These are phyloP conservation scores for Chaetomium strumarium DNA, from an alignment of 2,329 filamentous ascomycete genomes.

Conservation along the genomic window DNA sequence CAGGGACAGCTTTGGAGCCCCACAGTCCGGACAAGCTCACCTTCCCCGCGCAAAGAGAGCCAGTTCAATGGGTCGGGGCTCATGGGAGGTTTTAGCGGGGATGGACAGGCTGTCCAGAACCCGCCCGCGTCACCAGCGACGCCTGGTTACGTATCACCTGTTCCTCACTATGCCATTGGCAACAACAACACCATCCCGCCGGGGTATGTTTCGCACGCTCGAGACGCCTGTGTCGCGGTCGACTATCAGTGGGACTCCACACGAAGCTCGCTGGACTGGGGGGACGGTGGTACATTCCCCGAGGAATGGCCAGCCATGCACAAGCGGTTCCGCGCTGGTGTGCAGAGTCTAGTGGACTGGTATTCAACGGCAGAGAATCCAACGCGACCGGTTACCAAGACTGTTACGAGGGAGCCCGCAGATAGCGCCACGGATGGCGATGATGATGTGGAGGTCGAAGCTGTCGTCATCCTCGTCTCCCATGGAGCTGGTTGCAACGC, in stretches of 20 bases:
- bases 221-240: conserved; percentile 77
- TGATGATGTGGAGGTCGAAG: conserved; percentile 58
- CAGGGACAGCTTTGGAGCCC: conserved; percentile 36
- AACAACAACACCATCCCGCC: conserved; percentile 73
- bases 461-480: conserved; percentile 81
- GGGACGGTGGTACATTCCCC: conserved; percentile 77
- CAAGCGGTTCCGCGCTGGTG: conserved; percentile 72
- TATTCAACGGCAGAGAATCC: conserved; percentile 57
- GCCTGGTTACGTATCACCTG: conserved; percentile 61
- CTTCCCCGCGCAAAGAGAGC: conserved; percentile 1
- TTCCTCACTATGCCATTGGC: conserved; percentile 78
- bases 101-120: conserved; percentile 7
- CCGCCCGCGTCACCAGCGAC: background rate
- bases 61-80: conserved; percentile 25
- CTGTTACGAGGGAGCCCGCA: conserved; percentile 38
- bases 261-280: conserved; percentile 71
- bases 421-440: conserved; percentile 29
- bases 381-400: conserved; percentile 46
- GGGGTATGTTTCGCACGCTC: conserved; percentile 84
- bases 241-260: conserved; percentile 97
- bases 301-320: conserved; percentile 98
- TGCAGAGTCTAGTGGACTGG: conserved; percentile 77
- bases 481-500: conserved; percentile 97
- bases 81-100: conserved; percentile 24
- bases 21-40: conserved; percentile 17